Evolutionary conservation across 257 asterid genomes (phyloP), one percentile per base, ranked within the genome.

Genomic region (Ocimum tenuiflorum): DNA sequence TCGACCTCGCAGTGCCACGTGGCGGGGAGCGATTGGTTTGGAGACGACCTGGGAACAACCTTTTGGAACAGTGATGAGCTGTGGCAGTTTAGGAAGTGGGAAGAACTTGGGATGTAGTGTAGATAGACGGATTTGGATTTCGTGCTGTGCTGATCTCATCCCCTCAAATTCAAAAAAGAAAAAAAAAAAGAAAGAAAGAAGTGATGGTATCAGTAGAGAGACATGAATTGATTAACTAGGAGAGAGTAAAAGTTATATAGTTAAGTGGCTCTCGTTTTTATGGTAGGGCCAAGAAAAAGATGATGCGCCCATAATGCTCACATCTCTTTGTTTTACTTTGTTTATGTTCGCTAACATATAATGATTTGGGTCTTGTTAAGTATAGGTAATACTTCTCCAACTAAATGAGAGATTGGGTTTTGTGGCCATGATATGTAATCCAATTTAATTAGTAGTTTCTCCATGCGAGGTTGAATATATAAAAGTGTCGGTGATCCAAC

Each of bases 11-110:
- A 47, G 0, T 67, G 73, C 75, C 91, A 85, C 72, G 67, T 72
- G 80, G 63, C 75, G 62, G 83, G 62, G 46, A 20, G 58, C 17
- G 82, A 82, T 69, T 85, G 89, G 83, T 78, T 82, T 0, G 78
- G 62, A 14, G 80, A 82, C 53, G 87, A 87, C 22, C 33, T 74
- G 24, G 57, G 75, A 42, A 55, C 42, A 49, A 36, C 80, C 55
- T 67, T 75, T 56, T 87, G 94, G 88, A 77, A 79, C 73, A 76
- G 67, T 55, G 95, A 82, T 80, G 94, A 89, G 15, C 36, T 82
- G 63, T 85, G 91, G 94, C 80, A 85, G 47, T 71, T 76, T 59
- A 75, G 78, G 75, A 81, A 72, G 70, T 53, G 71, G 4, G 80
- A 47, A 20, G 79, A 77, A 15, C 20, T 33, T 59, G 79, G 73